Evolutionary conservation across 2,329 filamentous ascomycete species (phyloP).

Genomic region (Penicillium sumatraense): DNA sequence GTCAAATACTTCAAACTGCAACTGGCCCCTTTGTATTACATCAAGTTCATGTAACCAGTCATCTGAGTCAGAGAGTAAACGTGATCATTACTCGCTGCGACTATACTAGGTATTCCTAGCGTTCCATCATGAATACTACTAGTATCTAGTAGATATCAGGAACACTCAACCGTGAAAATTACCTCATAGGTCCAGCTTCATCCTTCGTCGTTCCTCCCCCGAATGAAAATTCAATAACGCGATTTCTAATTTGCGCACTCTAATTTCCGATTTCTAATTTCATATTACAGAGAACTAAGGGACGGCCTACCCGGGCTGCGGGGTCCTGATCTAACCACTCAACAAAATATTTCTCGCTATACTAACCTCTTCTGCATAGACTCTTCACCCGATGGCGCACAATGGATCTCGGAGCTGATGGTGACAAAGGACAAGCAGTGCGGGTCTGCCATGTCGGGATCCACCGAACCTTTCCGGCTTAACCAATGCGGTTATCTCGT

Average conservation of each 20-base stretch:
- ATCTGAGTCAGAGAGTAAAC: background rate
- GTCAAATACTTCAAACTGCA: background rate
- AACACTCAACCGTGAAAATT: too few relatives aligned
- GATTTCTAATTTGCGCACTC: too few relatives aligned
- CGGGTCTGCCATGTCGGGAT: background rate
- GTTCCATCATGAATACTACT: background rate
- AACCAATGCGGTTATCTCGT: background rate
- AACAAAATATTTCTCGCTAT: background rate
- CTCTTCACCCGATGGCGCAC: background rate
- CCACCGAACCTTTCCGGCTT: background rate
- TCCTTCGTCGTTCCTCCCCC: background rate
- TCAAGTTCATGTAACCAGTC: background rate
- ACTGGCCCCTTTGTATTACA: background rate
- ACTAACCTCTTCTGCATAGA: background rate
- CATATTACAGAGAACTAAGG: too few relatives aligned
- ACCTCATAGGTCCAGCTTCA: background rate
- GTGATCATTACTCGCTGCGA: background rate
- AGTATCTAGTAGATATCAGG: too few relatives aligned
- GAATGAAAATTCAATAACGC: too few relatives aligned
- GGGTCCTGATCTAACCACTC: background rate
- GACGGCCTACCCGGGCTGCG: too few relatives aligned
- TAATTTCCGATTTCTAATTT: too few relatives aligned
- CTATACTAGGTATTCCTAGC: background rate
- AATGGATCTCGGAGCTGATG: background rate
- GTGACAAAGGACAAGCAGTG: background rate